These are phyloP conservation scores for Pseudocercospora musae DNA, from an alignment of 2,329 filamentous ascomycete genomes.

Conservation along the genomic window DNA sequence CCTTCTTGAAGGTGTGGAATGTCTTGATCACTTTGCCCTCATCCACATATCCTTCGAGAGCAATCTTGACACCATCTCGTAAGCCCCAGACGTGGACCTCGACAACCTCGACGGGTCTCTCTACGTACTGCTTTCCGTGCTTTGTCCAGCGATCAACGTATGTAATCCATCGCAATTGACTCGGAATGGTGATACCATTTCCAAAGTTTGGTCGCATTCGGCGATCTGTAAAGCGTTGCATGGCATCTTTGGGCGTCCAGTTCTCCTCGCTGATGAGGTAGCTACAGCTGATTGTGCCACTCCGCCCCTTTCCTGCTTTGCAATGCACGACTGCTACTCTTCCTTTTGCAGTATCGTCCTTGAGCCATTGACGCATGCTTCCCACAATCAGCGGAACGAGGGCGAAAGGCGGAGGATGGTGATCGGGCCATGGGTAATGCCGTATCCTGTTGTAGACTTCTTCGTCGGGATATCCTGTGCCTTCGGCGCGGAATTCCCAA, in stretches of 20 bases:
- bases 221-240: constrained; percentile 70
- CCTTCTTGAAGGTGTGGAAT: constrained; percentile 74
- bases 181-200: constrained; percentile 85
- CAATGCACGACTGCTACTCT: constrained; percentile 91
- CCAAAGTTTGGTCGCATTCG: constrained; percentile 90
- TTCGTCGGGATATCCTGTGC: constrained; percentile 88
- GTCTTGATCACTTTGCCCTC: constrained; percentile 81
- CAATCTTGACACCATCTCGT: constrained; percentile 80
- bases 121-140: constrained; percentile 67
- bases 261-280: constrained; percentile 87
- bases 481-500: constrained; percentile 97
- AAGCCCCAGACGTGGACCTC: constrained; percentile 91
- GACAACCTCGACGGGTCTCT: constrained; percentile 76
- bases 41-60: constrained; percentile 81
- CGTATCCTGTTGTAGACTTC: constrained; percentile 81
- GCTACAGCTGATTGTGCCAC: constrained; percentile 80
- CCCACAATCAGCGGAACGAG: constrained; percentile 86
- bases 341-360: constrained; percentile 49
- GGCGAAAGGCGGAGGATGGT: constrained; percentile 90
- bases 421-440: constrained; percentile 95
- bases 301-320: constrained; percentile 93
- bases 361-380: constrained; percentile 86
- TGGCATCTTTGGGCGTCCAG: constrained; percentile 62
- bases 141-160: constrained; percentile 88
- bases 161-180: constrained; percentile 79